Evolutionary conservation across 305 asterid genomes (phyloP), one percentile per base, ranked within the genome.

Genomic region (Fraxinus floribunda): DNA sequence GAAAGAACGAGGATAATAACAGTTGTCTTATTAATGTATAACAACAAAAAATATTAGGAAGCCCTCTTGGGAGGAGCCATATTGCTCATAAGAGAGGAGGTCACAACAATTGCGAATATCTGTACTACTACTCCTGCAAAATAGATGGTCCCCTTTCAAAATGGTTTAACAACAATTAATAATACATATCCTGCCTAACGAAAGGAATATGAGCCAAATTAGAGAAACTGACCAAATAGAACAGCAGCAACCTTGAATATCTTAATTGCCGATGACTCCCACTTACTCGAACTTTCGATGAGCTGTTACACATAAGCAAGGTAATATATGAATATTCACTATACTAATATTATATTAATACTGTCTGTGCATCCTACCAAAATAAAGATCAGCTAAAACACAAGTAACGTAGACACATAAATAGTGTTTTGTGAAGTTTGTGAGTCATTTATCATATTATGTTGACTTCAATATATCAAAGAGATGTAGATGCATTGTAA

Each of bases 181-280:
- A 10, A 20, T 34, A 8, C 62, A 70, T 3, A 36, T 77, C 68
- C 18, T 1, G 26, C 16, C 72, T n/a, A 24, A 38, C 13, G 24
- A 6, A 57, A 68, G 7, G 34, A 82, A 44, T 22, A 5, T 6
- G 34, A 38, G 5, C 60, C 60, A 62, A 81, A 39, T 57, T 77
- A 57, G 64, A 24, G 71, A 80, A 75, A 82, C 72, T 82, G 86
- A 91, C 97, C 91, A 4, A 91, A 85, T 80, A 86, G 22, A 22
- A 84, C 81, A 81, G 86, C 76, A 66, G 83, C 88, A 78, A 80
- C 79, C 78, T 29, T 29, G 66, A 83, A 41, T 62, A 88, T 80
- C 82, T 89, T 89, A 13, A 88, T 26, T 8, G 32, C 26, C 16
- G 91, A 85, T 13, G 83, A 29, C 60, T 75, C 84, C 91, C 87